Conservation (phyloP, 306 rosid species). For the Acacia melanoxylon region DNA sequence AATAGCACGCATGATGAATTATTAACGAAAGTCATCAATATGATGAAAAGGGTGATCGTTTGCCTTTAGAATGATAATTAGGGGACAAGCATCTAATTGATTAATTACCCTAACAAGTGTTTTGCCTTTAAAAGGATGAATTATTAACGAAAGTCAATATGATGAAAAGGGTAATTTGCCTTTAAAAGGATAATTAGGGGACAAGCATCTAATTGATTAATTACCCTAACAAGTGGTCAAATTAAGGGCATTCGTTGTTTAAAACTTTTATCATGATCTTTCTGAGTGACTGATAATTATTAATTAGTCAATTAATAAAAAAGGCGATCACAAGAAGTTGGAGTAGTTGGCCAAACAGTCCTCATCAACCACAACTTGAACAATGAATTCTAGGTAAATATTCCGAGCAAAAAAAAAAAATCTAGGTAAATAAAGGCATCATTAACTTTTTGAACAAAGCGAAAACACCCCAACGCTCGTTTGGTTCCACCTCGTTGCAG, state of each 20-base stretch:
- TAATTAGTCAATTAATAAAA: not conserved
- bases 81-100: constrained; percentile 40
- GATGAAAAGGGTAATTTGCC: not conserved
- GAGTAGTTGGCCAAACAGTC: constrained; percentile 22
- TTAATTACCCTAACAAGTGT: constrained; percentile 34
- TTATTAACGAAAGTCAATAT: not conserved
- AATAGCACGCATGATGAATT: not conserved
- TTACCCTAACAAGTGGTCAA: constrained; percentile 40
- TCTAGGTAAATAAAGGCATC: not conserved
- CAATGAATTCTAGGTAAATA: constrained; percentile 7
- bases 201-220: constrained; percentile 41
- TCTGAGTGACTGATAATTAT: not conserved
- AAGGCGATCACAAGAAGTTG: constrained; percentile 13
- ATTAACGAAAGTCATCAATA: not conserved
- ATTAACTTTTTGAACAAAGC: not conserved
- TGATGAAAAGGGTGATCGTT: not conserved
- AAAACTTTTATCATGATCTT: constrained; percentile 21
- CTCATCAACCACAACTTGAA: constrained; percentile 19
- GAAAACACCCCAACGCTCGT: not conserved
- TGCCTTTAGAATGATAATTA: not conserved
- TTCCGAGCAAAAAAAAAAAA: no score
- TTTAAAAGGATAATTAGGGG: not conserved
- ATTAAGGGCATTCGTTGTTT: constrained; percentile 23
- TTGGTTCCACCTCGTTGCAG: no score
- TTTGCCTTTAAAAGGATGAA: no score